phyloP scores from a whole-genome alignment of 2,329 filamentous ascomycete genomes.

The Colletotrichum costaricense region DNA sequence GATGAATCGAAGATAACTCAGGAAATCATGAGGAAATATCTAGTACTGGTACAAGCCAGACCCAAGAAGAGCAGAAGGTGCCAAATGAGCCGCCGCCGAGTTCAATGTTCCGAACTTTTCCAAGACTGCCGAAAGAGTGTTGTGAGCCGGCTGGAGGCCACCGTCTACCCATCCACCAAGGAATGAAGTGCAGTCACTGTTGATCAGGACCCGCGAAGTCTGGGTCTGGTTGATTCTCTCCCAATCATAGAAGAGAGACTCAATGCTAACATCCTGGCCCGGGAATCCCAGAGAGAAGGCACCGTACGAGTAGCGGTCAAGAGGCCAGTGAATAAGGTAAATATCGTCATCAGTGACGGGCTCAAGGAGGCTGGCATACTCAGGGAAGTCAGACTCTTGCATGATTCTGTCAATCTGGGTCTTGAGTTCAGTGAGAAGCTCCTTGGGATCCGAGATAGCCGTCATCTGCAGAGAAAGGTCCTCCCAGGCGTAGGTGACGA shows the following conservation, averaged over 20 bases:
- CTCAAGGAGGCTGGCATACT: background rate
- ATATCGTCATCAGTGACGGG: constrained; percentile 15
- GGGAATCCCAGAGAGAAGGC: constrained; percentile 13
- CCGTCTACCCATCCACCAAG: constrained; percentile 18
- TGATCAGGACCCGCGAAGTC: constrained; percentile 3
- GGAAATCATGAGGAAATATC: background rate
- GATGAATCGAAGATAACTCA: background rate
- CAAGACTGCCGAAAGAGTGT: constrained; percentile 14
- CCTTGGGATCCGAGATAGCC: constrained; percentile 1
- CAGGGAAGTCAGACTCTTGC: background rate
- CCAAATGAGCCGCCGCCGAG: background rate
- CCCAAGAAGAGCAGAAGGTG: background rate
- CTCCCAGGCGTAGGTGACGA: constrained; percentile 2
- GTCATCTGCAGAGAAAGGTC: background rate
- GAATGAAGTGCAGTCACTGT: constrained; percentile 16
- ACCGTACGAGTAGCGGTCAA: constrained; percentile 15
- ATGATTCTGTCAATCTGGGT: background rate
- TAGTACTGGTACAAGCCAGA: background rate
- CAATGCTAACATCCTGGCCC: constrained; percentile 5
- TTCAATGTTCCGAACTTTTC: constrained; percentile 6
- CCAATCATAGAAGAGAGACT: constrained; percentile 16
- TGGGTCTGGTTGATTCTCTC: background rate
- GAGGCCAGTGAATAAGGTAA: constrained; percentile 14
- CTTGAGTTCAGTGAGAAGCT: constrained; percentile 5
- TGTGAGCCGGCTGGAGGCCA: constrained; percentile 9